phyloP scores from a whole-genome alignment of 768 basidiomycete species.

The Xanthoconium purpureum region DNA sequence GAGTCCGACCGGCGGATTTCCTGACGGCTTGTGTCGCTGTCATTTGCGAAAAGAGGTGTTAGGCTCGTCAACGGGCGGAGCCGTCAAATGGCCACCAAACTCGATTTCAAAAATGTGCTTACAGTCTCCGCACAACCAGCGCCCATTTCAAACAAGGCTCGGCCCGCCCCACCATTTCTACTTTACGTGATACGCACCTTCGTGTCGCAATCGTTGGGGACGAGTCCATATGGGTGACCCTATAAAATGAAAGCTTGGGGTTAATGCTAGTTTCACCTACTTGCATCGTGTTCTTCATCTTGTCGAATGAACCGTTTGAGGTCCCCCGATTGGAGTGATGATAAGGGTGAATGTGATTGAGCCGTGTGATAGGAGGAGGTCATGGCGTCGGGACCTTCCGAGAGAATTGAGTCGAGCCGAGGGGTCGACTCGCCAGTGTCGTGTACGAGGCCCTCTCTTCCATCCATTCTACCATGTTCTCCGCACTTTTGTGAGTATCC shows the following conservation, averaged over 20 bases:
- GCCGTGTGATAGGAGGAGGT: too few species aligned
- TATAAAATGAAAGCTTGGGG: too few species aligned
- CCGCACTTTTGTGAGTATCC: conserved; percentile 71
- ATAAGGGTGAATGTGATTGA: background rate
- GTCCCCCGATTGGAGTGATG: background rate
- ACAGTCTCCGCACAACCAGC: background rate
- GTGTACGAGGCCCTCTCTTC: background rate
- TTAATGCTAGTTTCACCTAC: too few species aligned
- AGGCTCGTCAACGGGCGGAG: too few species aligned
- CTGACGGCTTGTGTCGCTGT: too few species aligned
- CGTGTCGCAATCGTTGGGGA: too few species aligned
- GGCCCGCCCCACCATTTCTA: background rate
- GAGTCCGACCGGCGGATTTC: too few species aligned
- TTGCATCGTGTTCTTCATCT: background rate
- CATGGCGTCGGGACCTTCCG: background rate
- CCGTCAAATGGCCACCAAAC: too few species aligned
- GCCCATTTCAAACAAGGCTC: too few species aligned
- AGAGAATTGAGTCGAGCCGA: conserved; percentile 1
- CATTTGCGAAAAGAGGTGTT: too few species aligned
- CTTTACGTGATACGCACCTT: background rate
- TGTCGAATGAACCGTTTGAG: background rate
- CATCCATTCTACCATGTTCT: conserved; percentile 57
- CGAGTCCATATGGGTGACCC: too few species aligned
- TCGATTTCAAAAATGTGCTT: too few species aligned
- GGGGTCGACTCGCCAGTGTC: conserved; percentile 1